Evolutionary conservation across 2,329 filamentous ascomycete species (phyloP), one percentile per base, ranked within the genome.

Genomic region (Colletotrichum shisoi): DNA sequence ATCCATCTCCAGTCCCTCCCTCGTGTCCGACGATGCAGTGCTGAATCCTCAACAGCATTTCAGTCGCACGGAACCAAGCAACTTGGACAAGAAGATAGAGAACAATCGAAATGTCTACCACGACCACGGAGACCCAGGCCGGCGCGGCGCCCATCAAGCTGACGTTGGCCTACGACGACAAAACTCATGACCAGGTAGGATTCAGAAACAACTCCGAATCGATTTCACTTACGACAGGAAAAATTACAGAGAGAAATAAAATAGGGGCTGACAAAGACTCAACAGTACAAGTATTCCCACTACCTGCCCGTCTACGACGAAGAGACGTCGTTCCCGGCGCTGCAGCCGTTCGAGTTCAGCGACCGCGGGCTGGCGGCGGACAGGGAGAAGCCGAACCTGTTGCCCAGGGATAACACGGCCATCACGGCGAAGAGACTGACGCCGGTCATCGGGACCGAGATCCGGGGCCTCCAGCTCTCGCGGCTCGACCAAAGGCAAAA

Each of bases 51-150:
- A n/a, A n/a, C n/a, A n/a, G n/a, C 8, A 34, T 34, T 34, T 34
- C 31, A 34, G 31, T 34, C 31, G 31, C 11, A 5, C 34, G 1
- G 0, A 3, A 15, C 24, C 24, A 5, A 48, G 4, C 6, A 24
- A 13, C 4, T 39, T n/a, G 3, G 34, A 51, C 12, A 48, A 21
- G 3, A 12, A 17, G 15, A 24, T n/a, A 9, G 42, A 24, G 1
- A 52, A 9, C 27, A 21, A 27, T 13, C 89, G 92, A 68, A 96
- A 89, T 78, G 82, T 98, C 68, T 97, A 95, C 74, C 92, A 92
- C 3, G 90, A 97, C 76, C 91, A 89, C 73, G 84, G 95, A 37
- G 90, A 34, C 11, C 34, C 63, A 65, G 15, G 42, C 46, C 11
- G 9, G 62, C 1, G 34, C 37, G 31, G 48, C 40, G 3, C 45